These are phyloP conservation scores for Ceratobasidium sp. DNA, from an alignment of 1,284 basidiomycete genomes.

Conservation along the genomic window DNA sequence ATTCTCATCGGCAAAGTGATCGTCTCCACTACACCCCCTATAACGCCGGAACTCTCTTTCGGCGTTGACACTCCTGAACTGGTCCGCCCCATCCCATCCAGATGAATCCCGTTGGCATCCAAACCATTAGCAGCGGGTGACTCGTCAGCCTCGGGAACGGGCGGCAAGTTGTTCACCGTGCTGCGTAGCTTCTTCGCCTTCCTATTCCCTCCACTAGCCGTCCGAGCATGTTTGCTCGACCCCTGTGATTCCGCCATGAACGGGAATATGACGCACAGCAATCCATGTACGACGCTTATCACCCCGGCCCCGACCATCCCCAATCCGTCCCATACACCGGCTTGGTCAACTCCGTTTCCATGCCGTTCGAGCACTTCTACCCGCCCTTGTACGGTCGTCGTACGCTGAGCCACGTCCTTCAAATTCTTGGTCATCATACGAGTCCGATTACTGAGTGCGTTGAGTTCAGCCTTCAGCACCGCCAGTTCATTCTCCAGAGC, in stretches of 20 bases:
- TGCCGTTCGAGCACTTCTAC: constrained; percentile 35
- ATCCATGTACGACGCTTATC: constrained; percentile 14
- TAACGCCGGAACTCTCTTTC: not conserved
- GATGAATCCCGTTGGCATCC: not conserved
- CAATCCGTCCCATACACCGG: constrained; percentile 4
- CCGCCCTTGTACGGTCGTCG: constrained; percentile 4
- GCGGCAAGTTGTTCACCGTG: constrained; percentile 20
- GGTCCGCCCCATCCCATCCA: constrained; percentile 1
- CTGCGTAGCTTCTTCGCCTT: constrained; percentile 20
- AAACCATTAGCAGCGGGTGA: not conserved
- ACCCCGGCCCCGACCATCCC: constrained; percentile 26
- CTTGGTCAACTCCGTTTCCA: constrained; percentile 3
- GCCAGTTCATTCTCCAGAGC: constrained; percentile 40
- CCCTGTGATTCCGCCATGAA: constrained; percentile 27
- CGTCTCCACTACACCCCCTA: not conserved
- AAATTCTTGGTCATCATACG: constrained; percentile 8
- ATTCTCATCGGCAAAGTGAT: constrained; percentile 27
- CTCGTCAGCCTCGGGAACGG: constrained; percentile 24
- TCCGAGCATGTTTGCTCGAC: not conserved
- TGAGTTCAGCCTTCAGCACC: constrained; percentile 38
- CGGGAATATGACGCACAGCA: constrained; percentile 33
- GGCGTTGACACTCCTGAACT: not conserved
- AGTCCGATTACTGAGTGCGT: not conserved
- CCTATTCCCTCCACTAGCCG: not conserved
- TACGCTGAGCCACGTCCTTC: constrained; percentile 1